Percentiles rank a stretch among this genome's conserved stretches.
phyloP scores from a whole-genome alignment of 2,329 filamentous ascomycete genomes.

The Uncinocarpus reesii region DNA sequence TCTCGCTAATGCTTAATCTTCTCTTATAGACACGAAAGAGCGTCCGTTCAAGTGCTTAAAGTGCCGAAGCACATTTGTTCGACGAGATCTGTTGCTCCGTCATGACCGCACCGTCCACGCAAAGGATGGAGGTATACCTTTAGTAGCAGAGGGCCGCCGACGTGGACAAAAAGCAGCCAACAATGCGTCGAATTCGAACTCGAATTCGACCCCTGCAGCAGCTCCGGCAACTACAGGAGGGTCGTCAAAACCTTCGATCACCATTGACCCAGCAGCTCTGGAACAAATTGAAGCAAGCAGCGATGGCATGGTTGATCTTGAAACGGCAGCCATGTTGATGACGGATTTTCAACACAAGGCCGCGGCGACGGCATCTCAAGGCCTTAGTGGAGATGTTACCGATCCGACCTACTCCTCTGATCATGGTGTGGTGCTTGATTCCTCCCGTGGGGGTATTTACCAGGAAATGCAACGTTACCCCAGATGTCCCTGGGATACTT shows the following conservation, averaged over 20 bases:
- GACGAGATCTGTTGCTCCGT: constrained; percentile 87
- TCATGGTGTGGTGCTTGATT: constrained; percentile 62
- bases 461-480: constrained; percentile 68
- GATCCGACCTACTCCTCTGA: constrained; percentile 59
- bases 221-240: constrained; percentile 33
- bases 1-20: constrained; percentile 10
- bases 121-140: constrained; percentile 87
- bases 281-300: constrained; percentile 76
- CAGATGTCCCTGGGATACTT: constrained; percentile 88
- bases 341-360: constrained; percentile 96
- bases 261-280: constrained; percentile 60
- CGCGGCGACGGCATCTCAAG: constrained; percentile 54
- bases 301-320: constrained; percentile 87
- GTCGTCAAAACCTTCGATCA: constrained; percentile 66
- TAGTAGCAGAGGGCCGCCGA: constrained; percentile 89
- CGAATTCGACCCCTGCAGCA: constrained; percentile 2
- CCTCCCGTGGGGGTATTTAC: constrained; percentile 61
- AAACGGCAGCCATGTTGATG: constrained; percentile 97
- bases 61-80: constrained; percentile 95
- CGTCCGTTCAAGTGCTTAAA: constrained; percentile 98
- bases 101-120: constrained; percentile 98
- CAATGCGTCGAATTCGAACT: constrained; percentile 13
- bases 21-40: constrained; percentile 89
- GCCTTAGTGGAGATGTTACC: constrained; percentile 38
- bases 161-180: constrained; percentile 38